A percentile compares a stretch with the other conserved stretches of the same genome.
Conservation (phyloP, 208 protist genomes). For the Blechomonas ayalai region DNA sequence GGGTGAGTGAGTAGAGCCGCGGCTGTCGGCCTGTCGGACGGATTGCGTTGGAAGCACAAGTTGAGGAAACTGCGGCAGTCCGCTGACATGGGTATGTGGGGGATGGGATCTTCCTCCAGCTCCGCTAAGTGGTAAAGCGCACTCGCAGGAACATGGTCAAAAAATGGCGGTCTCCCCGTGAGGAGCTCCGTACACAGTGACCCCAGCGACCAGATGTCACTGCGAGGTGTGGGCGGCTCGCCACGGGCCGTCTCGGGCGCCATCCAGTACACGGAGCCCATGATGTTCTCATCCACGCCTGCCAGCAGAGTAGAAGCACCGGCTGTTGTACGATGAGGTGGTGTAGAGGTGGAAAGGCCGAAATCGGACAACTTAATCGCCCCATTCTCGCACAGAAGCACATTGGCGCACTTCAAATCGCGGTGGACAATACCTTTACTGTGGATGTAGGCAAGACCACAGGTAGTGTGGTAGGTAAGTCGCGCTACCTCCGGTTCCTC, state of each 20-base stretch:
- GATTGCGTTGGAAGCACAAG: conserved; percentile 45
- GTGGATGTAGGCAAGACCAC: conserved; percentile 63
- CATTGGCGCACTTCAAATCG: conserved; percentile 86
- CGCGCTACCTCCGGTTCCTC: conserved; percentile 22
- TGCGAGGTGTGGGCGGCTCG: conserved; percentile 22
- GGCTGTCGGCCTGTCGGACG: conserved; percentile 33
- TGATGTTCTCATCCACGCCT: conserved; percentile 1
- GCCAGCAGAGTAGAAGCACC: neutral
- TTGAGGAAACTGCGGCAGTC: conserved; percentile 44
- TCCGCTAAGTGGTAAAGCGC: conserved; percentile 62
- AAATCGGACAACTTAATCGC: conserved; percentile 87
- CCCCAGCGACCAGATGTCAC: conserved; percentile 80
- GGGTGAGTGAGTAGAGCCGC: conserved; percentile 25
- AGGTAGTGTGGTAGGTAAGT: conserved; percentile 47
- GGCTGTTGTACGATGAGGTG: neutral
- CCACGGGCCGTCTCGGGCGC: conserved; percentile 62
- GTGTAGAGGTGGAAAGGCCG: conserved; percentile 43
- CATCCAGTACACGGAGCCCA: conserved; percentile 84
- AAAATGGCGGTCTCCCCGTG: conserved; percentile 68
- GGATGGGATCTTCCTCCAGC: conserved; percentile 17
- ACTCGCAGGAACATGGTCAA: conserved; percentile 44
- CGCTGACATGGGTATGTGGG: conserved; percentile 28
- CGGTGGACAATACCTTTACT: conserved; percentile 65
- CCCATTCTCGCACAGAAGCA: conserved; percentile 51
- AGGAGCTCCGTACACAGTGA: conserved; percentile 71